These are phyloP conservation scores for Anethum foeniculum DNA, from an alignment of 140 eudicot species.

Conservation along the genomic window DNA sequence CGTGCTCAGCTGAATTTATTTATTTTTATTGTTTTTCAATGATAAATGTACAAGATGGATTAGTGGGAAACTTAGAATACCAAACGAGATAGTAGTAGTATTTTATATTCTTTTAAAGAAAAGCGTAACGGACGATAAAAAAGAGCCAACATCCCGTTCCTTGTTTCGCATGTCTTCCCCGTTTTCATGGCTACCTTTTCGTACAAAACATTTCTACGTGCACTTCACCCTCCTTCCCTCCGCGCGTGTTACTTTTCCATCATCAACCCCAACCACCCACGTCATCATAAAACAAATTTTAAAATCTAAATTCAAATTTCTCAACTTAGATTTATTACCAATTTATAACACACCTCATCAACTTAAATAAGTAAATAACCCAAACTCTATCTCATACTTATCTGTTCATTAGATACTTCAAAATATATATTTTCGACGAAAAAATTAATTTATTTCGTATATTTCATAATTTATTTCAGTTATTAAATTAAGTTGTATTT, in stretches of 20 bases:
- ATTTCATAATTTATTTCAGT: no score
- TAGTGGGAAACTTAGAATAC: no score
- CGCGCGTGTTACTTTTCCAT: not conserved
- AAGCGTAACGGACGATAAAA: not conserved
- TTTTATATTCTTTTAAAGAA: no score
- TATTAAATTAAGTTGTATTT: no score
- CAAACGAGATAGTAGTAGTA: no score
- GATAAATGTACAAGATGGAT: no score
- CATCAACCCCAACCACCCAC: not conserved
- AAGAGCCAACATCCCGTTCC: constrained; percentile 4
- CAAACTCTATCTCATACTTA: not conserved
- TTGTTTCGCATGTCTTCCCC: constrained; percentile 1
- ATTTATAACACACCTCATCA: not conserved
- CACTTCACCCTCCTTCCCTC: not conserved
- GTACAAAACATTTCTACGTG: not conserved
- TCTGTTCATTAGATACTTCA: no score
- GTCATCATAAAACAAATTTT: not conserved
- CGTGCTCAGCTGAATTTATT: no score
- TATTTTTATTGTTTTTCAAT: no score
- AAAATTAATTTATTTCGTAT: no score
- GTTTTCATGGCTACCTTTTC: not conserved
- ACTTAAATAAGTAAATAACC: not conserved
- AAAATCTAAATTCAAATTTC: not conserved
- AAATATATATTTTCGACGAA: no score
- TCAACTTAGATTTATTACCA: not conserved